Percentiles rank a stretch among this genome's conserved stretches.
phyloP scores from a whole-genome alignment of 2,329 filamentous ascomycete genomes.

The Sphaerulina musiva region DNA sequence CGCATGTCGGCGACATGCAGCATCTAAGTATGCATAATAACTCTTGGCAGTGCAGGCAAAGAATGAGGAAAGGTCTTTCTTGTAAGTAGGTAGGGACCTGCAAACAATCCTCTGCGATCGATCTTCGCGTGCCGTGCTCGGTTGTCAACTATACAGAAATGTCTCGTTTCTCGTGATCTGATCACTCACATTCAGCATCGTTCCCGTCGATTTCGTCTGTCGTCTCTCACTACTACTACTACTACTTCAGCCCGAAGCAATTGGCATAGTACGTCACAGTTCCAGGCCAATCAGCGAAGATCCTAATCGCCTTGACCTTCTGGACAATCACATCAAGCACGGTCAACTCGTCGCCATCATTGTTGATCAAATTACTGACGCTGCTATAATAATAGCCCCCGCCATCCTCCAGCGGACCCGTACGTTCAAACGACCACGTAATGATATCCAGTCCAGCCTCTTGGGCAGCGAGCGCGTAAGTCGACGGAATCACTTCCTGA shows the following conservation, averaged over 20 bases:
- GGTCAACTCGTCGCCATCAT: conserved; percentile 61
- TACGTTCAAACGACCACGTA: conserved; percentile 63
- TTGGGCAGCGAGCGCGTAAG: conserved; percentile 56
- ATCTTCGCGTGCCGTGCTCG: no score
- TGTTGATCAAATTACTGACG: conserved; percentile 50
- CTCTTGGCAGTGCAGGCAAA: no score
- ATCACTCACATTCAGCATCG: no score
- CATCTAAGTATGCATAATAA: no score
- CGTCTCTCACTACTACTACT: no score
- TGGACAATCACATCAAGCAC: conserved; percentile 59
- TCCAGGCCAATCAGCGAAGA: conserved; percentile 65
- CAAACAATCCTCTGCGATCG: no score
- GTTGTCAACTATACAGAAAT: no score
- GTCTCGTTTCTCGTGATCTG: no score
- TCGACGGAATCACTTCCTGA: conserved; percentile 55
- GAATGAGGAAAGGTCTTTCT: no score
- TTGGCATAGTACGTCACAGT: conserved; percentile 67
- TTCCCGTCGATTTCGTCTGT: no score
- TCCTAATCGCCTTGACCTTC: conserved; percentile 54
- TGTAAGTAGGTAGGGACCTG: no score
- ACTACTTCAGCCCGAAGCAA: conserved; percentile 47
- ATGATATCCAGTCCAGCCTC: conserved; percentile 58
- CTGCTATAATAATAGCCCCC: conserved; percentile 52
- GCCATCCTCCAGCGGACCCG: conserved; percentile 49
- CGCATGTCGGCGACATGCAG: no score